phyloP scores from a whole-genome alignment of 495 filamentous ascomycete genomes.

The Margaritispora aquatica region DNA sequence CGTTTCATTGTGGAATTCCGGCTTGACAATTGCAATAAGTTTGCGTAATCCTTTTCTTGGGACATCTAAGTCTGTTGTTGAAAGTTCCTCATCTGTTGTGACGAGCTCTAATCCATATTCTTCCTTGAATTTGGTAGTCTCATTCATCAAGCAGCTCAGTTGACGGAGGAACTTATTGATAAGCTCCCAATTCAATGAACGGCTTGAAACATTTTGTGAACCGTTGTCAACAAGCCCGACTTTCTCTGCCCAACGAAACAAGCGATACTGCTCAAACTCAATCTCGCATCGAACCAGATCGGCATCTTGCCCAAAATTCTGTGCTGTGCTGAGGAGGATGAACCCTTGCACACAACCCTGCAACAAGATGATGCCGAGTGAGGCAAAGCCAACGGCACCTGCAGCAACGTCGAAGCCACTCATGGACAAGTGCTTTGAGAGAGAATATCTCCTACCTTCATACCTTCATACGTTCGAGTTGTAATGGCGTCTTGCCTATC shows the following conservation, averaged over 20 bases:
- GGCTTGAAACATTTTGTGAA: background rate
- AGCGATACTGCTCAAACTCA: background rate
- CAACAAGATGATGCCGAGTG: background rate
- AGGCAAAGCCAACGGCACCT: background rate
- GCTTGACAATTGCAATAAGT: background rate
- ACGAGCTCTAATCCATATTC: background rate
- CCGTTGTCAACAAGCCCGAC: background rate
- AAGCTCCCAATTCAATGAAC: background rate
- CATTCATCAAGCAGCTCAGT: background rate
- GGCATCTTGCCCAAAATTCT: background rate
- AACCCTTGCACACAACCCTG: background rate
- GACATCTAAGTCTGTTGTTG: background rate
- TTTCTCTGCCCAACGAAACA: background rate
- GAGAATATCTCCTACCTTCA: too few species aligned
- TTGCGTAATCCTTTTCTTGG: background rate
- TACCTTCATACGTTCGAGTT: too few species aligned
- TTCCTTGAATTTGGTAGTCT: background rate
- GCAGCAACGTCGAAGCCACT: background rate
- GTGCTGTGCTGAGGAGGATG: background rate
- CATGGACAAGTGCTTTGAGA: background rate
- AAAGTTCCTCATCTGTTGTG: background rate
- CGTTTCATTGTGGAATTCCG: background rate
- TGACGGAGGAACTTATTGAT: background rate
- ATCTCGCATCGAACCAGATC: background rate
- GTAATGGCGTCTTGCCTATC: too few species aligned